Conservation (phyloP, 768 basidiomycete species). For the Cystofilobasidium bisporidii region DNA sequence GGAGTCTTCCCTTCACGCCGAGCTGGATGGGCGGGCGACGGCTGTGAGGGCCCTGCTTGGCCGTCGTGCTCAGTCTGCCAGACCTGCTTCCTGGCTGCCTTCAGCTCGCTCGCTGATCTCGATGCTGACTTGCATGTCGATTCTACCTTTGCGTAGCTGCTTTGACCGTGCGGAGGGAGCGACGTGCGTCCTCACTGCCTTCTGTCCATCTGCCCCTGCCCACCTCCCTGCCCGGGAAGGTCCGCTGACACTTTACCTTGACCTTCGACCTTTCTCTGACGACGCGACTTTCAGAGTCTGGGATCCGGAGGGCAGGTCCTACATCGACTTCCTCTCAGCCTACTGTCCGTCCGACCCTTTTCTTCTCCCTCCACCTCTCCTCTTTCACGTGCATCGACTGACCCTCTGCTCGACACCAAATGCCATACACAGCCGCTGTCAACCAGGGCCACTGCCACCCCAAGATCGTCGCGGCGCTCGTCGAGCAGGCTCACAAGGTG, state of each 20-base stretch:
- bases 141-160: constrained; percentile 43
- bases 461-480: constrained; percentile 66
- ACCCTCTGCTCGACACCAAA: not conserved
- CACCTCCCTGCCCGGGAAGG: not conserved
- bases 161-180: constrained; percentile 84
- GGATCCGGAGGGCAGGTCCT: constrained; percentile 90
- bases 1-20: no score
- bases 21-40: constrained; percentile 2
- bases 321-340: constrained; percentile 95
- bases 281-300: no score
- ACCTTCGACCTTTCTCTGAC: constrained; percentile 22
- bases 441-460: constrained; percentile 86
- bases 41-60: not conserved
- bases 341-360: constrained; percentile 53
- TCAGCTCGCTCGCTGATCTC: not conserved
- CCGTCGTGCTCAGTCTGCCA: no score
- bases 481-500: constrained; percentile 74
- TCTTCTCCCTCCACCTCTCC: not conserved
- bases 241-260: constrained; percentile 18
- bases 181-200: constrained; percentile 40
- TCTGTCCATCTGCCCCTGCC: not conserved
- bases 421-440: constrained; percentile 13
- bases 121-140: no score
- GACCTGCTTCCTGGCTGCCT: not conserved
- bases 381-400: no score